phyloP scores from a whole-genome alignment of 306 rosid genomes.

The Dalbergia cultrata region DNA sequence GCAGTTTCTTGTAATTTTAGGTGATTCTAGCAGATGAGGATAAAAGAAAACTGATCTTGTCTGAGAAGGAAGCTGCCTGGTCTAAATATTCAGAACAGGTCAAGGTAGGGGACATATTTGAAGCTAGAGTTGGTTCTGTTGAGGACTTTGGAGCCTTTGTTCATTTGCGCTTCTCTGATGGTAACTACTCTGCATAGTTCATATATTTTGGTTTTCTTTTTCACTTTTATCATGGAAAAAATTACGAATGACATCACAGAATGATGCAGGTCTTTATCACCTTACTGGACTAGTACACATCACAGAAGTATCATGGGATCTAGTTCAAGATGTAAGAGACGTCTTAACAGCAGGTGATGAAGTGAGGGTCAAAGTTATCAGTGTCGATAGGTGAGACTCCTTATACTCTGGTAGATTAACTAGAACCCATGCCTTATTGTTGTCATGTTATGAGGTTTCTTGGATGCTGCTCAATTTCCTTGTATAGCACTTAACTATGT shows the following conservation, averaged over 20 bases:
- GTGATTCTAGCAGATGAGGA: constrained; percentile 86
- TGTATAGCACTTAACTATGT: background rate
- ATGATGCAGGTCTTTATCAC: constrained; percentile 87
- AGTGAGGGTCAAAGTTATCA: constrained; percentile 73
- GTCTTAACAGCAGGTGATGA: constrained; percentile 72
- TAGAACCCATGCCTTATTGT: background rate
- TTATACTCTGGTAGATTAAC: background rate
- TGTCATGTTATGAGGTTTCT: constrained; percentile 3
- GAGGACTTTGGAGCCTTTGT: constrained; percentile 94
- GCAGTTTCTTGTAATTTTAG: constrained; percentile 60
- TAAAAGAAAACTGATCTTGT: constrained; percentile 68
- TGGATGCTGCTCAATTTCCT: background rate
- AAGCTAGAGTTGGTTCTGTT: constrained; percentile 74
- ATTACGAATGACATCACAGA: constrained; percentile 54
- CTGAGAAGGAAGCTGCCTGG: constrained; percentile 93
- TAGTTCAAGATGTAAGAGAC: constrained; percentile 87
- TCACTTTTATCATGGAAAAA: constrained; percentile 35
- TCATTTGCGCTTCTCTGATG: constrained; percentile 84
- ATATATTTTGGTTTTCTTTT: background rate
- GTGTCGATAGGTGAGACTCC: constrained; percentile 68
- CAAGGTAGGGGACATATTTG: constrained; percentile 76
- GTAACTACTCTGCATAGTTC: constrained; percentile 53
- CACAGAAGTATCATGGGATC: constrained; percentile 98
- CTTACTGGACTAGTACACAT: constrained; percentile 90
- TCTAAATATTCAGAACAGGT: constrained; percentile 70